These are phyloP conservation scores for Clavispora carvajalis DNA, from an alignment of 805 yeast species.

Conservation along the genomic window DNA sequence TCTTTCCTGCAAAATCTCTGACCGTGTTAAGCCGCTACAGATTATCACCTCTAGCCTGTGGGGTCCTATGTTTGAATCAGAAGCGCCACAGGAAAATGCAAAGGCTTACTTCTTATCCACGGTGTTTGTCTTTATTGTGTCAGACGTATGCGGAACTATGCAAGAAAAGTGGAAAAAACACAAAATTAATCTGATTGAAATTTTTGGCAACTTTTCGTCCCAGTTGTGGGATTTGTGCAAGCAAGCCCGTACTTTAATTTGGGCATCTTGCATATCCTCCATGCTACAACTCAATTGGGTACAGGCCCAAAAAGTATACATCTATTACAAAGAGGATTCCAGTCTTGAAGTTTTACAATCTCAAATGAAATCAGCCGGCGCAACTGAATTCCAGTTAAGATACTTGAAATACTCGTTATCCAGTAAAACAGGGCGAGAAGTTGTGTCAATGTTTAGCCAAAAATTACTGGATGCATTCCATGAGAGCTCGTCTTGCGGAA, in stretches of 20 bases:
- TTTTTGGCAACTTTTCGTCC: not conserved
- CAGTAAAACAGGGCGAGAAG: not conserved
- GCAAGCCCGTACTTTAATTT: not conserved
- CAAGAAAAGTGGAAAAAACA: not conserved
- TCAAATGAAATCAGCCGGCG: not conserved
- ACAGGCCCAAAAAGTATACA: not conserved
- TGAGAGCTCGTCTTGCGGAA: not conserved
- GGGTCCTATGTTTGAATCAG: not conserved
- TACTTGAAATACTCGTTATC: not conserved
- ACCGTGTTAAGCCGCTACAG: not conserved
- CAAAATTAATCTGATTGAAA: not conserved
- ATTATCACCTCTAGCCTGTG: not conserved
- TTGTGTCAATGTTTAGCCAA: not conserved
- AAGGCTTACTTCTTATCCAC: not conserved
- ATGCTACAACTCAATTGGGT: not conserved
- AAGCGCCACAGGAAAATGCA: not conserved
- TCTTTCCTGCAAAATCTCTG: not conserved
- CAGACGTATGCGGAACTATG: not conserved
- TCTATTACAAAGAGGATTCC: not conserved
- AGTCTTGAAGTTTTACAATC: not conserved
- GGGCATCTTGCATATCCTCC: not conserved
- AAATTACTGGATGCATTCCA: not conserved
- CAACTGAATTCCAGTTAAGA: conserved; percentile 2
- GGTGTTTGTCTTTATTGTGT: not conserved
- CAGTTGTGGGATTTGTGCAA: not conserved